A percentile compares a stretch with the other conserved stretches of the same genome.
phyloP scores from a whole-genome alignment of 306 rosid species.

The Macrotyloma uniflorum region DNA sequence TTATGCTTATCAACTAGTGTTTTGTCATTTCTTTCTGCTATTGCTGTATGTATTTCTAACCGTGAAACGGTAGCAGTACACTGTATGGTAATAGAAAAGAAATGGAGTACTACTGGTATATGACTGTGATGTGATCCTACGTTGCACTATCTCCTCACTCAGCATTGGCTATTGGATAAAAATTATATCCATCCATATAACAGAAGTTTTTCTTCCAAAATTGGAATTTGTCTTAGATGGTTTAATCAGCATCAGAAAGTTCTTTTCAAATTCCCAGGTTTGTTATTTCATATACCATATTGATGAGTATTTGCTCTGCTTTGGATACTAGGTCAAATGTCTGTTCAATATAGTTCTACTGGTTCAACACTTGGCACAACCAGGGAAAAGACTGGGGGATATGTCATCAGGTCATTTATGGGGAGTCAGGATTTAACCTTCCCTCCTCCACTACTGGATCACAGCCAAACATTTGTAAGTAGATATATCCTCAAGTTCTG shows the following conservation, averaged over 20 bases:
- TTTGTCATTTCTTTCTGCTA: constrained; percentile 3
- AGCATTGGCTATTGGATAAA: not conserved
- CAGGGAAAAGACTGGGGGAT: constrained; percentile 40
- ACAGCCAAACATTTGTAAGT: constrained; percentile 60
- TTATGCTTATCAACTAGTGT: constrained; percentile 5
- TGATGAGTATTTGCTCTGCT: not conserved
- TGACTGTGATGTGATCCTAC: not conserved
- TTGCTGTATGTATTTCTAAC: not conserved
- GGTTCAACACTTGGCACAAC: constrained; percentile 41
- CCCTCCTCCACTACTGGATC: constrained; percentile 46
- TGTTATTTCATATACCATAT: constrained; percentile 13
- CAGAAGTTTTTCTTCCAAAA: not conserved
- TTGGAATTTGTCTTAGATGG: constrained; percentile 4
- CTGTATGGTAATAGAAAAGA: not conserved
- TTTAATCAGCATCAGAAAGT: not conserved
- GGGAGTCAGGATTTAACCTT: constrained; percentile 49
- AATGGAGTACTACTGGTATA: not conserved
- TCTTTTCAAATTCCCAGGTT: not conserved
- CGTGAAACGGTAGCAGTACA: not conserved
- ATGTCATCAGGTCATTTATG: constrained; percentile 35
- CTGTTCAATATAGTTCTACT: constrained; percentile 40
- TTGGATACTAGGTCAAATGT: constrained; percentile 23
- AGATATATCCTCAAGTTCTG: constrained; percentile 33
- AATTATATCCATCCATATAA: not conserved
- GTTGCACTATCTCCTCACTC: not conserved